phyloP scores from a whole-genome alignment of 1,139 yeast genomes.

The Sugiyamaella novakii region DNA sequence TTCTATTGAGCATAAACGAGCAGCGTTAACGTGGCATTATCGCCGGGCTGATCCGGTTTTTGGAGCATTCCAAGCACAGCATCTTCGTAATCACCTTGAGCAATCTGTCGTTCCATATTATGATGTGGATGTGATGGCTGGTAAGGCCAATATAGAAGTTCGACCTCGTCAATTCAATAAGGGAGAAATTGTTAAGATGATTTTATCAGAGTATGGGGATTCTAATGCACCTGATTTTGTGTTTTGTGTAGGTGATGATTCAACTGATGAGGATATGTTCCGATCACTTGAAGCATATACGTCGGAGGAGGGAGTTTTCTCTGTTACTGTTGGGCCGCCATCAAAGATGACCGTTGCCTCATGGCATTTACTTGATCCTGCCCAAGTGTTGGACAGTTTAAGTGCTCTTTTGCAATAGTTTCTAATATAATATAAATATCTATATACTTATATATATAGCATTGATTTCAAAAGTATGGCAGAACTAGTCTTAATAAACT shows the following conservation, averaged over 20 bases:
- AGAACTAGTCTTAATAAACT: not conserved
- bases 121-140: conserved; percentile 95
- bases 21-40: conserved; percentile 97
- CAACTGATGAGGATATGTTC: conserved; percentile 98
- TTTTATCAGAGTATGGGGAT: conserved; percentile 51
- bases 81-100: conserved; percentile 66
- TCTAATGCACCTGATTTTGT: conserved; percentile 66
- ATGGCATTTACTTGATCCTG: conserved; percentile 84
- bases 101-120: conserved; percentile 62
- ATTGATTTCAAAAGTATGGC: not conserved
- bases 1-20: conserved; percentile 81
- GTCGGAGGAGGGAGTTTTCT: conserved; percentile 51
- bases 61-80: conserved; percentile 82
- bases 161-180: conserved; percentile 92
- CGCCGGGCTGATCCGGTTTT: conserved; percentile 91
- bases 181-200: conserved; percentile 89
- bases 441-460: not conserved
- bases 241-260: conserved; percentile 90
- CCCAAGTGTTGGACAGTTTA: conserved; percentile 80
- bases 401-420: conserved; percentile 5
- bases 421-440: conserved; percentile 1
- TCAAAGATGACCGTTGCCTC: conserved; percentile 86
- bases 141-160: conserved; percentile 95
- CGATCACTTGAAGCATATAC: conserved; percentile 67
- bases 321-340: conserved; percentile 95